phyloP scores from a whole-genome alignment of 1,284 basidiomycete genomes.

The Apiotrichum montevideense region DNA sequence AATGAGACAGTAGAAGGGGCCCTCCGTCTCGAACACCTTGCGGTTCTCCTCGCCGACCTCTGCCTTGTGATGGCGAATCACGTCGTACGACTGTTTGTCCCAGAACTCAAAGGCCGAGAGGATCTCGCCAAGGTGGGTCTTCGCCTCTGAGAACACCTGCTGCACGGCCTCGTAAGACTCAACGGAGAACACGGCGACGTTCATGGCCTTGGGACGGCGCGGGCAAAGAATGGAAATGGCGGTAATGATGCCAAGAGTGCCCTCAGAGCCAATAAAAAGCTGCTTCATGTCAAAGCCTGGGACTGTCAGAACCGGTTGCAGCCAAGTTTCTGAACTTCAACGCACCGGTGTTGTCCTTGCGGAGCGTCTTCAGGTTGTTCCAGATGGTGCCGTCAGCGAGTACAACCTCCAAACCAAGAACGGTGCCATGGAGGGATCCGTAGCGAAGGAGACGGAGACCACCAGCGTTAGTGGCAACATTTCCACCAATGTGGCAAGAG shows the following conservation, averaged over 20 bases:
- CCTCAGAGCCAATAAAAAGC: conserved; percentile 96
- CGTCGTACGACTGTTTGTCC: conserved; percentile 73
- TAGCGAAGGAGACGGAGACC: conserved; percentile 90
- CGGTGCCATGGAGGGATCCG: conserved; percentile 89
- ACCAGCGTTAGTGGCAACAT: conserved; percentile 95
- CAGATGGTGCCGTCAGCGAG: conserved; percentile 94
- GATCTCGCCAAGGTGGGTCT: conserved; percentile 81
- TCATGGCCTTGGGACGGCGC: conserved; percentile 64
- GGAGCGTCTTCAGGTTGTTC: conserved; percentile 67
- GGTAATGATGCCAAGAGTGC: conserved; percentile 91
- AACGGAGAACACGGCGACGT: conserved; percentile 55
- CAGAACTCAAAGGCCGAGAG: conserved; percentile 97
- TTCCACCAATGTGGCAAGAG: conserved; percentile 98
- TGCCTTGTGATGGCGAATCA: conserved; percentile 54
- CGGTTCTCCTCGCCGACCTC: conserved; percentile 39
- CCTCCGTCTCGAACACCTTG: conserved; percentile 56
- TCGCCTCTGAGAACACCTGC: conserved; percentile 52
- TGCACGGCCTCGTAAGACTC: conserved; percentile 55
- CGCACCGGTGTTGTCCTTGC: conserved; percentile 96
- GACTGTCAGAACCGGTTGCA: background rate
- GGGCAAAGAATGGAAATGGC: conserved; percentile 94
- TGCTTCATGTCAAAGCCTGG: conserved; percentile 97
- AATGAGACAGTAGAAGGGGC: conserved; percentile 80
- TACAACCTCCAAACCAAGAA: conserved; percentile 95
- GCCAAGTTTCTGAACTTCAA: background rate